Conservation (phyloP, 1,139 yeast genomes). For the Candida sp. region DNA sequence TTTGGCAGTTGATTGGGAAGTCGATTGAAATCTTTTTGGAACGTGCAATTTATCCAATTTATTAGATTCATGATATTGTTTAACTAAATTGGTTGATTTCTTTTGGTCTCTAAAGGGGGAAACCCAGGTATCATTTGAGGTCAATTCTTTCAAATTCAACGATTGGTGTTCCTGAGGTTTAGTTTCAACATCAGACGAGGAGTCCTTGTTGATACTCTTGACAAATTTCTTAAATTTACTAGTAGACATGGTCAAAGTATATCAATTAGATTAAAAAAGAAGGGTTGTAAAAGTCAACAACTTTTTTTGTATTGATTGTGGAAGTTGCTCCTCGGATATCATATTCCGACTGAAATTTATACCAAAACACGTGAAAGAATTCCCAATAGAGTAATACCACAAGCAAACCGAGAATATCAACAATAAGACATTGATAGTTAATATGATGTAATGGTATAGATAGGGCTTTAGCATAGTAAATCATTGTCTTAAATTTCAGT, state of each 20-base stretch:
- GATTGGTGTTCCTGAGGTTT: background rate
- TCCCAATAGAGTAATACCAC: too few species aligned
- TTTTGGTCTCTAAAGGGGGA: constrained; percentile 45
- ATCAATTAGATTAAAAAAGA: background rate
- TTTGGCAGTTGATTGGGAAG: constrained; percentile 40
- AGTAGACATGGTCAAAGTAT: background rate
- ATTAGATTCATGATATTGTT: constrained; percentile 35
- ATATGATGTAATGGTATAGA: too few species aligned
- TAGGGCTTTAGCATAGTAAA: too few species aligned
- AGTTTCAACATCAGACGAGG: background rate
- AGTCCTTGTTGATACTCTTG: background rate
- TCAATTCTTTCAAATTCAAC: constrained; percentile 33
- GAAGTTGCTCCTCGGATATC: background rate
- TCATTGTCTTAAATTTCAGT: too few species aligned
- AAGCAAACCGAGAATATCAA: too few species aligned
- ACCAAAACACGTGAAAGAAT: background rate
- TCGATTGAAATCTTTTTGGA: constrained; percentile 23
- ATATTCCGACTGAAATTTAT: background rate
- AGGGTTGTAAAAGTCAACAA: background rate
- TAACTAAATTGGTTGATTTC: constrained; percentile 24
- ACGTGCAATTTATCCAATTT: constrained; percentile 32
- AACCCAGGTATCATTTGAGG: constrained; percentile 42
- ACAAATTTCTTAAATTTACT: background rate
- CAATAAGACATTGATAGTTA: too few species aligned
- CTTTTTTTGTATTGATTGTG: background rate